Conservation (phyloP, 352 stramenopile genomes). For the Phytophthora megakarya region DNA sequence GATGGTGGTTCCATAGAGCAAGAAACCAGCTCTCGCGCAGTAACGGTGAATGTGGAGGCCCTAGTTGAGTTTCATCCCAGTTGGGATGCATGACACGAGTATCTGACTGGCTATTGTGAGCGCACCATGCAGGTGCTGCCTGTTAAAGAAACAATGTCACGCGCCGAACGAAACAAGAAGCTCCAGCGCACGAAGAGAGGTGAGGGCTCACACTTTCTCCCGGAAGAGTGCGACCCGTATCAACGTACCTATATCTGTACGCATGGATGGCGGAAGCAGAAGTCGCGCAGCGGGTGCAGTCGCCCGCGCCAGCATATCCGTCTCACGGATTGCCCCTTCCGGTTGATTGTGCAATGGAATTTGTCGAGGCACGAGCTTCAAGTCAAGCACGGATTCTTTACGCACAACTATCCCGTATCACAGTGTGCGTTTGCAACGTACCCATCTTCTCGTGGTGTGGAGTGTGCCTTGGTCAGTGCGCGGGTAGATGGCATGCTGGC, state of each 20-base stretch:
- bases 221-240: slow-evolving; percentile 5
- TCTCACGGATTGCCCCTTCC: slow-evolving; percentile 10
- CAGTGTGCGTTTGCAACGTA: background rate
- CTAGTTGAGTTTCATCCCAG: background rate
- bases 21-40: too few species aligned
- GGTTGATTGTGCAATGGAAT: slow-evolving; percentile 13
- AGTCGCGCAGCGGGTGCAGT: background rate
- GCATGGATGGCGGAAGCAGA: slow-evolving; percentile 7
- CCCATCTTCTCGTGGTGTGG: background rate
- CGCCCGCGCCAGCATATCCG: slow-evolving; percentile 13
- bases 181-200: slow-evolving; percentile 5
- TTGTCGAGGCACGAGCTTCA: background rate
- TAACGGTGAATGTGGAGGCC: background rate
- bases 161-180: slow-evolving; percentile 3
- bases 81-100: slow-evolving; percentile 6
- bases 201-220: slow-evolving; percentile 2
- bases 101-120: background rate
- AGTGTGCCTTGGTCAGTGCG: background rate
- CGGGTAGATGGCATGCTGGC: slow-evolving; percentile 20
- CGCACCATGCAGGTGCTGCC: slow-evolving; percentile 10
- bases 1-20: too few species aligned
- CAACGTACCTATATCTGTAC: slow-evolving; percentile 20
- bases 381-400: slow-evolving; percentile 17
- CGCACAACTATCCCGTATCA: slow-evolving; percentile 5
- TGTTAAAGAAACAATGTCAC: slow-evolving; percentile 12